Percentiles rank a stretch among this genome's conserved stretches.
Evolutionary conservation across 163 green algal genomes (phyloP).

Genomic region (Scenedesmus sp.): DNA sequence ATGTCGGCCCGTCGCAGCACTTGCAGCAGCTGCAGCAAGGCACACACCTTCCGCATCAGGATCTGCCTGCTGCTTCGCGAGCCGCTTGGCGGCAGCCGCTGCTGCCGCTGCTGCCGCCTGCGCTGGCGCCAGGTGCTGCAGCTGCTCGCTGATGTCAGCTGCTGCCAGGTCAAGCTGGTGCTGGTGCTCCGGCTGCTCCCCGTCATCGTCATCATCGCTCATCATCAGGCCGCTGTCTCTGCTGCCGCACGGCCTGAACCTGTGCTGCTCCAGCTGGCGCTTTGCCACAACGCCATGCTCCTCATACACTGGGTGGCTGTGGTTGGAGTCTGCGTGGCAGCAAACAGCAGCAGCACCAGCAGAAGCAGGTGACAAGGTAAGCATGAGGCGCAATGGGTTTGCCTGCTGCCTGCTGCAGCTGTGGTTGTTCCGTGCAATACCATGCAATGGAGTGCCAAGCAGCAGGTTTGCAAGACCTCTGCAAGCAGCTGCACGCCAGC

Average conservation of each 20-base stretch:
- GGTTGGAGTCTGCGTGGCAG: constrained; percentile 19
- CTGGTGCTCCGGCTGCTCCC: neutral
- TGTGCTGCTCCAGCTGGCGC: constrained; percentile 3
- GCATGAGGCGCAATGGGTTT: neutral
- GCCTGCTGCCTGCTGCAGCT: neutral
- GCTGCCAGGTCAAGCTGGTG: neutral
- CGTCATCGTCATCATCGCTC: neutral
- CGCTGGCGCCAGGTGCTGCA: neutral
- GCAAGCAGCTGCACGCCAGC: neutral
- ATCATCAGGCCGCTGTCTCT: neutral
- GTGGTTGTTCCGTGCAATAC: no score
- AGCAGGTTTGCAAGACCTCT: neutral
- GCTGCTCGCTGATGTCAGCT: neutral
- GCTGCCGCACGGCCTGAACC: neutral
- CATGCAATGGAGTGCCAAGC: neutral
- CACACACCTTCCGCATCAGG: neutral
- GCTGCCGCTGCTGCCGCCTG: constrained; percentile 17
- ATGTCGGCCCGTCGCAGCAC: neutral
- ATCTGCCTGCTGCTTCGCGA: neutral
- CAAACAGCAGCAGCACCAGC: neutral
- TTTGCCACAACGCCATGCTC: neutral
- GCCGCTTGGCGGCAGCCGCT: constrained; percentile 8
- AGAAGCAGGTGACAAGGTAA: neutral
- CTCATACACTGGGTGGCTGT: constrained; percentile 2
- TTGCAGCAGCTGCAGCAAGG: neutral